Evolutionary conservation across 164 flowering plant species (phyloP), one percentile per base, ranked within the genome.

Genomic region (Brasenia schreberi): DNA sequence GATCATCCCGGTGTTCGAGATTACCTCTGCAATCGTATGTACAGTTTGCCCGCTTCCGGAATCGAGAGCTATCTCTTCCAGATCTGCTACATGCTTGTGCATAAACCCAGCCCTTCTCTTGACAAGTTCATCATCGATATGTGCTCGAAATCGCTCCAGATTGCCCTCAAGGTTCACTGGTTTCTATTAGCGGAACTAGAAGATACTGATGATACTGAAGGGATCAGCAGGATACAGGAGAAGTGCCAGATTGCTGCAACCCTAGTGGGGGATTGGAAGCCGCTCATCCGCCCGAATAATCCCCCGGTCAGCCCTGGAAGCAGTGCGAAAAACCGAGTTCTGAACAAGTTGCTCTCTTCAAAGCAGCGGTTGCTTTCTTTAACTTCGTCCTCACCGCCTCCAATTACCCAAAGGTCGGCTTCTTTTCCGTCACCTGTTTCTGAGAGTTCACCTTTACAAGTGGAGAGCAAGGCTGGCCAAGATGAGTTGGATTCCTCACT

Each of bases 101-200:
- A 95, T 71, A 95, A 87, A 78, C 99, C 99, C 0, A 95, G 99
- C 71, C 99, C 99, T 0, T 89, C 97, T 0, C 67, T 95, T 72
- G 99, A 95, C 77, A 95, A 92, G 80, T 95, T 95, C 75, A 97
- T 95, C n/a, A 95, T 95, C 27, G 99, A 95, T 77, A 77, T 92
- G 19, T 88, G 97, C 74, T 82, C 97, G 0, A 87, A 86, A 75
- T 89, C 97, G 10, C 81, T 95, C 11, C 70, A 83, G 67, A 92
- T 95, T 43, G 97, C 99, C 1, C 52, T 95, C 73, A 95, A 92
- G 77, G 94, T 89, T 64, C 96, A 95, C 65, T 95, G 99, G 99
- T 89, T 91, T 68, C 74, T 95, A 71, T 74, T 88, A 89, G 97
- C 97, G 0, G 99, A 92, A 78, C 83, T 95, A 18, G 99, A 95